Percentiles rank a stretch among this genome's conserved stretches.
These are phyloP conservation scores for Rhizopogon hawkerae DNA, from an alignment of 1,284 basidiomycete species.

Conservation along the genomic window DNA sequence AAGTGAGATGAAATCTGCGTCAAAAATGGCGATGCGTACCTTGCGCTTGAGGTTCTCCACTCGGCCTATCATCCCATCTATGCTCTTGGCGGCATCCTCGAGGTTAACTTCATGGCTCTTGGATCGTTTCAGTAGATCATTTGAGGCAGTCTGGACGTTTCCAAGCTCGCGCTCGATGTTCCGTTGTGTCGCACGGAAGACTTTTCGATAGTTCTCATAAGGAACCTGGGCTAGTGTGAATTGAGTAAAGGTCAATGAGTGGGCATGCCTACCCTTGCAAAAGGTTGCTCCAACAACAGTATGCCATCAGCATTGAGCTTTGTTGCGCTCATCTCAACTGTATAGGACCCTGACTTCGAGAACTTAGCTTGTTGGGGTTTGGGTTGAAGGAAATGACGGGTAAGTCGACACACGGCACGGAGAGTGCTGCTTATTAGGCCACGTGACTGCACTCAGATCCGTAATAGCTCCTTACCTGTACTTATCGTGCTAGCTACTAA, in stretches of 20 bases:
- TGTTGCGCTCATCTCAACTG: constrained; percentile 30
- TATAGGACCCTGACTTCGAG: background rate
- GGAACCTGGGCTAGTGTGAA: constrained; percentile 50
- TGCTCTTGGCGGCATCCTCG: constrained; percentile 48
- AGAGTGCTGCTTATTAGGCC: background rate
- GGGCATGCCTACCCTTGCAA: constrained; percentile 52
- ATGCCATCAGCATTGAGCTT: constrained; percentile 68
- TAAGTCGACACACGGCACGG: no score
- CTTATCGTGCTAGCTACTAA: no score
- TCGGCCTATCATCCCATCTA: constrained; percentile 70
- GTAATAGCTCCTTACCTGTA: no score
- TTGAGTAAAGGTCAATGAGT: constrained; percentile 7
- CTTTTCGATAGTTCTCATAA: constrained; percentile 78
- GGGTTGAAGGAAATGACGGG: background rate
- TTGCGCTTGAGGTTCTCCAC: constrained; percentile 77
- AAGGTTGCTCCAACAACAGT: constrained; percentile 83
- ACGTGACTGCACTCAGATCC: background rate
- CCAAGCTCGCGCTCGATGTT: constrained; percentile 72
- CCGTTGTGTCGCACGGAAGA: constrained; percentile 73
- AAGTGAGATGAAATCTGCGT: constrained; percentile 9
- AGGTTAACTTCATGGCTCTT: constrained; percentile 31
- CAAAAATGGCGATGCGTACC: constrained; percentile 35
- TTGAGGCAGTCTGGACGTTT: constrained; percentile 46
- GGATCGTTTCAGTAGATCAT: constrained; percentile 44
- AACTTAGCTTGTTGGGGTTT: background rate